phyloP scores from a whole-genome alignment of 768 basidiomycete species.

The Aureoboletus auriporus region DNA sequence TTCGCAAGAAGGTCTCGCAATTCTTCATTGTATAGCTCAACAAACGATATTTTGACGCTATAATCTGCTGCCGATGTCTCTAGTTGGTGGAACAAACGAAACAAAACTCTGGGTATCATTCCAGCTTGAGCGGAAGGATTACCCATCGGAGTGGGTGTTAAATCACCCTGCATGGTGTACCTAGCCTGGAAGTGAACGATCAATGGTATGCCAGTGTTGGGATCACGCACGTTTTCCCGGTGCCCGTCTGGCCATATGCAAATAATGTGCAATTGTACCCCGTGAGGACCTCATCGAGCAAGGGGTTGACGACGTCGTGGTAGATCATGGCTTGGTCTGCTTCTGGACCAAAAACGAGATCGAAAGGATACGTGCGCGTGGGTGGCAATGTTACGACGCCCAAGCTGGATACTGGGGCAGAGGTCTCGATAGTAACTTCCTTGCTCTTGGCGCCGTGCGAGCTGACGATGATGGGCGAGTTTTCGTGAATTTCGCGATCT shows the following conservation, averaged over 20 bases:
- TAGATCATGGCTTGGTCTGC: conserved; percentile 95
- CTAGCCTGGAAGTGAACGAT: conserved; percentile 34
- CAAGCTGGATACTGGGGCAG: conserved; percentile 60
- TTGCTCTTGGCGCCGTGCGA: conserved; percentile 73
- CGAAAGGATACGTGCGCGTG: conserved; percentile 87
- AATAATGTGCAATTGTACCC: conserved; percentile 98
- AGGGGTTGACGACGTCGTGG: conserved; percentile 87
- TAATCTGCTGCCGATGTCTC: conserved; percentile 76
- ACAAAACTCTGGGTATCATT: conserved; percentile 92
- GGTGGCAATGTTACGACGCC: conserved; percentile 75
- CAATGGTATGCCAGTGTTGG: neutral
- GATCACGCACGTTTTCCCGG: conserved; percentile 88
- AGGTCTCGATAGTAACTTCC: conserved; percentile 78
- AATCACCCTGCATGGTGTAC: conserved; percentile 97
- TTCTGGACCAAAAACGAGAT: conserved; percentile 94
- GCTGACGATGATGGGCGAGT: conserved; percentile 82
- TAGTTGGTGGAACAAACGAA: conserved; percentile 86
- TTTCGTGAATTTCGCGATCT: conserved; percentile 77
- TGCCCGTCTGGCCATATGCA: conserved; percentile 98
- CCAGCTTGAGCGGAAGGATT: conserved; percentile 88
- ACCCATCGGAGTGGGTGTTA: conserved; percentile 76
- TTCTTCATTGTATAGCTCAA: conserved; percentile 98
- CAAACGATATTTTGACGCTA: conserved; percentile 88
- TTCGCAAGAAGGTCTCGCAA: conserved; percentile 85
- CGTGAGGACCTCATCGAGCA: conserved; percentile 88